A percentile compares a stretch with the other conserved stretches of the same genome.
phyloP scores from a whole-genome alignment of 73 alveolate species.

The Paramecium octaurelia region DNA sequence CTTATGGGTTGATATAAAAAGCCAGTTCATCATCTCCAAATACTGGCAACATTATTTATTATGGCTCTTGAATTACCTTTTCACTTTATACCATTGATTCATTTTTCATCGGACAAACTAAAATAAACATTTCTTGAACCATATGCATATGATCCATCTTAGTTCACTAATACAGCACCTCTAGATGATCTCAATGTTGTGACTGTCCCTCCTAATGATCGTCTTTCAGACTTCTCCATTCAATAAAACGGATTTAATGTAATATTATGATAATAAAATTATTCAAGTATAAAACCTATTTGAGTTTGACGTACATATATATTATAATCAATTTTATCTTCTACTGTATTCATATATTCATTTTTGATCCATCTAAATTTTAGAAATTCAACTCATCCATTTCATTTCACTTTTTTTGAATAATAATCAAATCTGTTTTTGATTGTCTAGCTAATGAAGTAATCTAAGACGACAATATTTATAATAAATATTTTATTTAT shows the following conservation, averaged over 20 bases:
- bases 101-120: conserved; percentile 26
- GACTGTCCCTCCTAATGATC: conserved; percentile 31
- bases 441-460: no score
- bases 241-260: conserved; percentile 6
- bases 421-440: no score
- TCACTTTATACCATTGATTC: background rate
- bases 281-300: background rate
- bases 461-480: no score
- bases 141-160: conserved; percentile 19
- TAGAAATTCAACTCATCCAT: no score
- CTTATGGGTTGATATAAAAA: conserved; percentile 15
- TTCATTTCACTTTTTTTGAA: no score
- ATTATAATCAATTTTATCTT: background rate
- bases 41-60: conserved; percentile 3
- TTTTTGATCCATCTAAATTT: no score
- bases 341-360: background rate
- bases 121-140: background rate
- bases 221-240: conserved; percentile 39
- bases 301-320: background rate
- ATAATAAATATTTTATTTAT: no score
- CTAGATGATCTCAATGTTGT: conserved; percentile 16
- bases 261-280: background rate
- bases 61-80: background rate
- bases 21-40: conserved; percentile 53
- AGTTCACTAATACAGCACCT: conserved; percentile 30